Percentiles rank a stretch among this genome's conserved stretches.
Evolutionary conservation across 176 grass and related monocot species (phyloP).

Genomic region (Carex parvula): DNA sequence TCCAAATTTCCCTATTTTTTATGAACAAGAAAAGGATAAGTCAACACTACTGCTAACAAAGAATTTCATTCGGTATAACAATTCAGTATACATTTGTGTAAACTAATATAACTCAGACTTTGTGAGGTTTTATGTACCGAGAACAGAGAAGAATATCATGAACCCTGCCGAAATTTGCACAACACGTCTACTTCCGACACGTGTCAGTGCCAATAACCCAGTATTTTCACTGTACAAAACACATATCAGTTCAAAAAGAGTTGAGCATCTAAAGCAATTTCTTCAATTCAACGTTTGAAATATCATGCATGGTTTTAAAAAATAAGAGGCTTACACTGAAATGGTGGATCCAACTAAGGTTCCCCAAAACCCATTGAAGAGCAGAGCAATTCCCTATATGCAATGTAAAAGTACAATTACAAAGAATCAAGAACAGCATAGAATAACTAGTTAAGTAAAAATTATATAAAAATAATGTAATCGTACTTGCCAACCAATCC

Average conservation of each 20-base stretch:
- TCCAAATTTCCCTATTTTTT: conserved; percentile 80
- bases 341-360: conserved; percentile 68
- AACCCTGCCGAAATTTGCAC: conserved; percentile 97
- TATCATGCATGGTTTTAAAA: not conserved
- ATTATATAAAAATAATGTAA: not conserved
- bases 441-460: not conserved
- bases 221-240: conserved; percentile 64
- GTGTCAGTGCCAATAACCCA: conserved; percentile 74
- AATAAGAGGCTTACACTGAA: conserved; percentile 49
- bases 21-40: conserved; percentile 11
- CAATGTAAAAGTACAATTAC: conserved; percentile 12
- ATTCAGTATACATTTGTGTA: not conserved
- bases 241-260: not conserved
- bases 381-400: conserved; percentile 62
- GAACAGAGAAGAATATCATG: conserved; percentile 96
- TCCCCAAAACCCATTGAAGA: conserved; percentile 79
- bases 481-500: conserved; percentile 87
- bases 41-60: not conserved
- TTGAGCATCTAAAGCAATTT: not conserved
- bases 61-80: not conserved
- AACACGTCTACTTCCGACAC: conserved; percentile 71
- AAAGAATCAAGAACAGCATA: not conserved
- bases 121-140: conserved; percentile 43
- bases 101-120: not conserved
- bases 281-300: not conserved